These are phyloP conservation scores for Chaetomiaceae sp. DNA, from an alignment of 2,329 filamentous ascomycete species.

Conservation along the genomic window DNA sequence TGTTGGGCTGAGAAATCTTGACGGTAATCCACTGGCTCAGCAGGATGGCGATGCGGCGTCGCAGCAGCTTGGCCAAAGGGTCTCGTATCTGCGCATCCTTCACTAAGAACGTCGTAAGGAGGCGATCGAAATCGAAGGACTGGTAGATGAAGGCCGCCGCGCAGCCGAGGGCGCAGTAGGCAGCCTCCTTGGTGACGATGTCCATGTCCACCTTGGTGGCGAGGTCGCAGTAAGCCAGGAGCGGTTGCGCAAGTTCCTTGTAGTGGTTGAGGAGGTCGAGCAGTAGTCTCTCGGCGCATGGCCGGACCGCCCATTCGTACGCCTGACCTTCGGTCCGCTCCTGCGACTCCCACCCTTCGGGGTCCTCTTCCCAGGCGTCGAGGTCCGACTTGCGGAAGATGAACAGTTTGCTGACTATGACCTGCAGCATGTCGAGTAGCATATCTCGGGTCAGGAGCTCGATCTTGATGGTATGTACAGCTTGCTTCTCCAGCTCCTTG, in stretches of 20 bases:
- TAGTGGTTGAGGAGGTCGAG: constrained; percentile 85
- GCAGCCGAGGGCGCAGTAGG: constrained; percentile 89
- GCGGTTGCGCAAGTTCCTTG: constrained; percentile 71
- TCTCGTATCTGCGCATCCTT: constrained; percentile 65
- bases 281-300: constrained; percentile 90
- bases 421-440: constrained; percentile 73
- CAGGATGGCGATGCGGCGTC: constrained; percentile 81
- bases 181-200: constrained; percentile 82
- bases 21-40: constrained; percentile 86
- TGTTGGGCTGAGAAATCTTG: constrained; percentile 61
- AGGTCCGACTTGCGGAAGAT: constrained; percentile 80
- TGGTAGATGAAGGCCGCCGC: constrained; percentile 70
- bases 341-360: constrained; percentile 89
- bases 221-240: constrained; percentile 76
- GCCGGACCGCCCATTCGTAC: constrained; percentile 87
- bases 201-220: constrained; percentile 62
- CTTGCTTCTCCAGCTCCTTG: constrained; percentile 68
- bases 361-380: constrained; percentile 87
- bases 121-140: constrained; percentile 74
- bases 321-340: constrained; percentile 80
- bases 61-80: constrained; percentile 68
- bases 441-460: constrained; percentile 71
- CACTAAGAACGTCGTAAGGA: constrained; percentile 69
- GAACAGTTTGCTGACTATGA: constrained; percentile 81
- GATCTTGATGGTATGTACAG: constrained; percentile 62